Evolutionary conservation across 352 stramenopile genomes (phyloP).

Genomic region (Pythium angustatum): DNA sequence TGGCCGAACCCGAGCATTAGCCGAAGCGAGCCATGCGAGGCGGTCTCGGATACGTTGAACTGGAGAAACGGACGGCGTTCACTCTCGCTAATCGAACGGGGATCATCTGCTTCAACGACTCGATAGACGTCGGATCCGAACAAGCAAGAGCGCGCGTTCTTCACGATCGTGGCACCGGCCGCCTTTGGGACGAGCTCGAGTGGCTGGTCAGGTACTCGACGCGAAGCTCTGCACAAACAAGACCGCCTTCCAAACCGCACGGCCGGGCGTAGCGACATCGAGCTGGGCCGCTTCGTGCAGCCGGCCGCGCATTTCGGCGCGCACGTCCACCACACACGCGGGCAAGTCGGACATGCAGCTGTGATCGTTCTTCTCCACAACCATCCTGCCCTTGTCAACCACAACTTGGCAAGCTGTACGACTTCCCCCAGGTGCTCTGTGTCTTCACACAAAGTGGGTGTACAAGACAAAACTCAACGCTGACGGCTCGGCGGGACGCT

Average conservation of each 20-base stretch:
- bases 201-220: not conserved
- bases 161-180: not conserved
- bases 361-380: conserved; percentile 3
- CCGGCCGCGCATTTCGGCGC: not conserved
- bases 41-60: not conserved
- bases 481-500: too few species aligned
- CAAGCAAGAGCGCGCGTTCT: not conserved
- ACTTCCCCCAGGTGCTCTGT: too few species aligned
- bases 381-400: not conserved
- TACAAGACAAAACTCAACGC: too few species aligned
- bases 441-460: too few species aligned
- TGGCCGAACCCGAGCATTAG: conserved; percentile 9
- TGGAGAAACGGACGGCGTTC: not conserved
- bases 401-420: too few species aligned
- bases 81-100: not conserved
- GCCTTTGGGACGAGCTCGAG: not conserved
- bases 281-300: not conserved
- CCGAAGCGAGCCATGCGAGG: not conserved
- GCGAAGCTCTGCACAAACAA: not conserved
- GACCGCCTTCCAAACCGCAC: not conserved
- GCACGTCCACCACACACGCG: not conserved
- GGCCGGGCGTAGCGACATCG: too few species aligned
- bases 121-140: not conserved
- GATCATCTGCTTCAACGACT: not conserved
- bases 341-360: not conserved